A percentile compares a stretch with the other conserved stretches of the same genome.
Conservation (phyloP, 179 eudicot species). For the Corrigiola litoralis region DNA sequence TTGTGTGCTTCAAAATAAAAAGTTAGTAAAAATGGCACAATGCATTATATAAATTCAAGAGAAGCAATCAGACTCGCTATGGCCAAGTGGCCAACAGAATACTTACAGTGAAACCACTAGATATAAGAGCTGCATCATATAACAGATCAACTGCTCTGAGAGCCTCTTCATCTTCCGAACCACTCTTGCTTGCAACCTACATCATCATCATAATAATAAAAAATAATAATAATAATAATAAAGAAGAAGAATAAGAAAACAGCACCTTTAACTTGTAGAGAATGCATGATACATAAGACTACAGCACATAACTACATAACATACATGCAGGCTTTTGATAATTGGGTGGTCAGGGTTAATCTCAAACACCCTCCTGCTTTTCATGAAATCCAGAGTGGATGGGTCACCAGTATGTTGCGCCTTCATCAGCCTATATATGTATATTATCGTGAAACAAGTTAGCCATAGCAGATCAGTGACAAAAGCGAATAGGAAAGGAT, state of each 20-base stretch:
- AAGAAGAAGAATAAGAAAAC: background rate
- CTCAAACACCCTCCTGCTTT: slow-evolving; percentile 81
- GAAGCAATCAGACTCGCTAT: background rate
- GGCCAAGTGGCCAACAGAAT: background rate
- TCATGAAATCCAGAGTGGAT: slow-evolving; percentile 73
- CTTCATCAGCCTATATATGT: slow-evolving; percentile 75
- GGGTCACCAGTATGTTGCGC: slow-evolving; percentile 65
- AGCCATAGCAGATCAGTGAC: no score
- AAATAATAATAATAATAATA: background rate
- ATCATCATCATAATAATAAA: slow-evolving; percentile 5
- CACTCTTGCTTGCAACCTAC: slow-evolving; percentile 65
- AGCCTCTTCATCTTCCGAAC: slow-evolving; percentile 72
- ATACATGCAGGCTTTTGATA: slow-evolving; percentile 73
- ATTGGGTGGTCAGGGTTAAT: slow-evolving; percentile 84
- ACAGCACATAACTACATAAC: background rate
- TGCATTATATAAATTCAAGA: background rate
- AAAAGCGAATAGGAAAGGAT: no score
- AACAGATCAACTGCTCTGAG: slow-evolving; percentile 82
- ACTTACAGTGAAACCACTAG: slow-evolving; percentile 95
- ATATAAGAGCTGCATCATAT: slow-evolving; percentile 75
- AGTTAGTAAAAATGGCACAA: no score
- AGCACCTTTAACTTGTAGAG: background rate
- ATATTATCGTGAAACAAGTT: background rate
- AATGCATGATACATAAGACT: background rate
- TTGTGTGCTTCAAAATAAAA: no score